These are phyloP conservation scores for Podaxis mareebaensis DNA, from an alignment of 768 basidiomycete species.

Conservation along the genomic window DNA sequence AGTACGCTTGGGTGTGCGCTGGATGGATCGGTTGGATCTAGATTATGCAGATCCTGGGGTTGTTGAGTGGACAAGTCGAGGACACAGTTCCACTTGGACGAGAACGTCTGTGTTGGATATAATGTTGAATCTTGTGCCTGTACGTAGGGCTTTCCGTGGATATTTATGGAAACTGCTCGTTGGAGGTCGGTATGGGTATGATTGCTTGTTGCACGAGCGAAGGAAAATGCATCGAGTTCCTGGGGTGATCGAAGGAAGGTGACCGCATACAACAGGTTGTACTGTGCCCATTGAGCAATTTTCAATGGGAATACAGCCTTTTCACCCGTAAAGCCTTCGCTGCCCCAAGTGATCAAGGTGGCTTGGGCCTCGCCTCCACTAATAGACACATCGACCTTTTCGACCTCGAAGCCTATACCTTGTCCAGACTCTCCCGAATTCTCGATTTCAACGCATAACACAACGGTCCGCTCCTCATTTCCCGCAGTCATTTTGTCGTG, in stretches of 20 bases:
- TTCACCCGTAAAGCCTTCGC: slow-evolving; percentile 47
- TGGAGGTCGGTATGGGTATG: slow-evolving; percentile 51
- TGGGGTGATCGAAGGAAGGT: slow-evolving; percentile 71
- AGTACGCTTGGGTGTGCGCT: slow-evolving; percentile 44
- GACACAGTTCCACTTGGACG: slow-evolving; percentile 88
- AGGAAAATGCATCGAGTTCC: slow-evolving; percentile 47
- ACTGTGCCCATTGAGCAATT: slow-evolving; percentile 76
- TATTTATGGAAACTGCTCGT: slow-evolving; percentile 76
- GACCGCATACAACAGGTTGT: slow-evolving; percentile 89
- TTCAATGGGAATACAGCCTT: slow-evolving; percentile 66
- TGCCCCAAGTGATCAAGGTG: slow-evolving; percentile 55
- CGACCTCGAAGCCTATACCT: slow-evolving; percentile 70
- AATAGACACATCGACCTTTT: slow-evolving; percentile 73
- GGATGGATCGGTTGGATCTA: slow-evolving; percentile 33
- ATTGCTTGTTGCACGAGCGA: slow-evolving; percentile 27
- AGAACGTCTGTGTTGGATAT: slow-evolving; percentile 75
- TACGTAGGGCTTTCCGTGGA: slow-evolving; percentile 71
- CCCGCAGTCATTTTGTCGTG: slow-evolving; percentile 64
- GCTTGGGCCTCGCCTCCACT: slow-evolving; percentile 62
- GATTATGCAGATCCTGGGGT: slow-evolving; percentile 27
- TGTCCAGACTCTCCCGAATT: slow-evolving; percentile 69
- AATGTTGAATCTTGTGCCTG: slow-evolving; percentile 22
- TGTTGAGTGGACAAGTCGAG: slow-evolving; percentile 66
- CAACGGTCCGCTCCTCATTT: slow-evolving; percentile 80
- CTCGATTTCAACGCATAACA: slow-evolving; percentile 91